These are phyloP conservation scores for Arctium minus DNA, from an alignment of 129 eudicot genomes.

Conservation along the genomic window DNA sequence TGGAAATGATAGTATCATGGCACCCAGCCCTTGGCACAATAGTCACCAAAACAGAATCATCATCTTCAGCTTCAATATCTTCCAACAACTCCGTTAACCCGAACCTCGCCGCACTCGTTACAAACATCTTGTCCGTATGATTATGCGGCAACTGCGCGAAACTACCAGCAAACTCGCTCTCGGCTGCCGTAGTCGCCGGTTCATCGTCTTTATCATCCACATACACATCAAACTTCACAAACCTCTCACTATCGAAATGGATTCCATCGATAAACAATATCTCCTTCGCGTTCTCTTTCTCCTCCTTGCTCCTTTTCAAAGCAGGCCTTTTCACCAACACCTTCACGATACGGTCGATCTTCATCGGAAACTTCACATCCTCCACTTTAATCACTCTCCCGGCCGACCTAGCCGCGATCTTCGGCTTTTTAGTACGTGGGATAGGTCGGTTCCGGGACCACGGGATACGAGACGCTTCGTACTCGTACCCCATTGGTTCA, in stretches of 20 bases:
- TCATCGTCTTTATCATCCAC: constrained; percentile 43
- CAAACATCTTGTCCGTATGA: neutral
- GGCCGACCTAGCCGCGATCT: neutral
- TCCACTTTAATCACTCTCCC: neutral
- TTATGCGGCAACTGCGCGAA: constrained; percentile 39
- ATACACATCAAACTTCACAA: constrained; percentile 42
- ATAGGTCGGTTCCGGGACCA: constrained; percentile 34
- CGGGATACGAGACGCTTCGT: constrained; percentile 22
- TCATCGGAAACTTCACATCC: constrained; percentile 21
- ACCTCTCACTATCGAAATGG: constrained; percentile 15
- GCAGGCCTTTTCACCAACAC: constrained; percentile 47
- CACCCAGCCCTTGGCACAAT: constrained; percentile 35
- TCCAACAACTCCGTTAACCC: constrained; percentile 48
- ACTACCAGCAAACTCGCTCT: constrained; percentile 56
- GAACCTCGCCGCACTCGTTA: constrained; percentile 19
- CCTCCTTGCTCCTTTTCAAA: constrained; percentile 22
- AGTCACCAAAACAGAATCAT: constrained; percentile 43
- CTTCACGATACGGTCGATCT: constrained; percentile 25
- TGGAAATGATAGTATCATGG: constrained; percentile 18
- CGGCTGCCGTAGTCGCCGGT: constrained; percentile 20
- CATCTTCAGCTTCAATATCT: constrained; percentile 47
- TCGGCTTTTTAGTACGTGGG: constrained; percentile 11
- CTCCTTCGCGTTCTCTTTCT: constrained; percentile 38
- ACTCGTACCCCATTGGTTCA: constrained; percentile 26
- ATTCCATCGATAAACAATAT: constrained; percentile 36